Evolutionary conservation across 2,329 filamentous ascomycete genomes (phyloP), one percentile per base, ranked within the genome.

Genomic region (Colletotrichum coccodes): DNA sequence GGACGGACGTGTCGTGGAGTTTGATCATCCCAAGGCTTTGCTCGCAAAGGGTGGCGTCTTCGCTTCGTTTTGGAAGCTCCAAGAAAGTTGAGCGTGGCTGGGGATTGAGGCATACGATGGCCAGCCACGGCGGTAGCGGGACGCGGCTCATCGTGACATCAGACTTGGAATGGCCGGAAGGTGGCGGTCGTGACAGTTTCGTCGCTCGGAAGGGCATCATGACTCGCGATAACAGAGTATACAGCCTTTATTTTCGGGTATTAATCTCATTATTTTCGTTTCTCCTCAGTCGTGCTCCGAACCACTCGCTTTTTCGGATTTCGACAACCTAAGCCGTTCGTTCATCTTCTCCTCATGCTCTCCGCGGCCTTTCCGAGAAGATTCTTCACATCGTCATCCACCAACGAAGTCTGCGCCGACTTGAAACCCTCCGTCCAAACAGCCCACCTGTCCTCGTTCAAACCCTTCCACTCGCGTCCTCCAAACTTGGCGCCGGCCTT

Each of bases 401-500:
- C 14, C 18, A 53, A 14, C 30, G 30, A 42, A 6, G 28, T 1
- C n/a, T 46, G 38, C 3, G 53, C 60, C 38, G 65, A 26, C 38
- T 28, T 12, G 16, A 76, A 71, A 14, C 65, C 74, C 1, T 68
- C 61, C 44, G 70, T 70, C 76, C 76, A 78, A 1, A 72, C 59
- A 8, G 32, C 36, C 72, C 75, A 75, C 32, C 76, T 68, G 52
- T 76, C 72, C 14, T 71, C 52, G 47, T 64, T 76, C 56, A 77
- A 76, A 0, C 76, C 76, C 47, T 57, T 74, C 75, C 76, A 78
- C 6, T 44, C 70, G 28, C 71, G 71, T 1, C 69, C 70, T 1
- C 1, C 42, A 34, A 72, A 76, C 59, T 71, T 74, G 9, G 50
- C 54, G 6, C 72, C 72, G 6, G 72, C 16, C 3, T 23, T 58